A percentile compares a stretch with the other conserved stretches of the same genome.
Evolutionary conservation across 2,329 filamentous ascomycete genomes (phyloP).

Genomic region (Cryphonectria carpinicola): DNA sequence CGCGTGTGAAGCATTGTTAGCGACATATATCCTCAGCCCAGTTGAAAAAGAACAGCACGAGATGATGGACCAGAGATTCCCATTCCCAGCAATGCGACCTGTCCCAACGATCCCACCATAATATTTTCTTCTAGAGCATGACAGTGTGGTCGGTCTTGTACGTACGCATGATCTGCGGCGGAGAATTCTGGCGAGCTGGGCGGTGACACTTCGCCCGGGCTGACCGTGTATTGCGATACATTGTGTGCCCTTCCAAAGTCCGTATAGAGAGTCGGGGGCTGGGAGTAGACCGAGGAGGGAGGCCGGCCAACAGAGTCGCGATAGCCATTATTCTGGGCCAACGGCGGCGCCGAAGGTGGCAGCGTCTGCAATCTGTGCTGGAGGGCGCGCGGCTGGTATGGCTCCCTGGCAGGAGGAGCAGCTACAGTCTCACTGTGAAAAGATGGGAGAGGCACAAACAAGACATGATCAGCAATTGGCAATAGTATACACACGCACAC

Average conservation of each 20-base stretch:
- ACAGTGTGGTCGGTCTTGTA: constrained; percentile 26
- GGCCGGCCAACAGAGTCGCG: constrained; percentile 42
- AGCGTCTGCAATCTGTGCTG: constrained; percentile 20
- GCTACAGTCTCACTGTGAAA: constrained; percentile 12
- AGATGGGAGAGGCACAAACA: not conserved
- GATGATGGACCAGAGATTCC: not conserved
- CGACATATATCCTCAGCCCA: not conserved
- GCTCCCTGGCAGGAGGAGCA: constrained; percentile 1
- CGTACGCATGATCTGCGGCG: constrained; percentile 47
- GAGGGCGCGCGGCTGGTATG: constrained; percentile 17
- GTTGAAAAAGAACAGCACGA: not conserved
- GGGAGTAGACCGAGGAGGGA: constrained; percentile 66
- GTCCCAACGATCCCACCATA: not conserved
- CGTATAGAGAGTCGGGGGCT: constrained; percentile 50
- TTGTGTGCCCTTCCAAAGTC: constrained; percentile 38
- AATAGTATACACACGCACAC: no score
- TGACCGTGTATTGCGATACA: constrained; percentile 26
- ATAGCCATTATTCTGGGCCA: constrained; percentile 3
- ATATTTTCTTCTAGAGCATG: not conserved
- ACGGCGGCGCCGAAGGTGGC: constrained; percentile 9
- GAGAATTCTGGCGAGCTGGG: constrained; percentile 59
- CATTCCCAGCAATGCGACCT: not conserved
- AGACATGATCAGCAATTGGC: constrained; percentile 7
- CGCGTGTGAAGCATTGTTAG: constrained; percentile 29
- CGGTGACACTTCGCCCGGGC: constrained; percentile 52